Conservation (phyloP, 495 filamentous ascomycete genomes). For the Penicillium alfredii region DNA sequence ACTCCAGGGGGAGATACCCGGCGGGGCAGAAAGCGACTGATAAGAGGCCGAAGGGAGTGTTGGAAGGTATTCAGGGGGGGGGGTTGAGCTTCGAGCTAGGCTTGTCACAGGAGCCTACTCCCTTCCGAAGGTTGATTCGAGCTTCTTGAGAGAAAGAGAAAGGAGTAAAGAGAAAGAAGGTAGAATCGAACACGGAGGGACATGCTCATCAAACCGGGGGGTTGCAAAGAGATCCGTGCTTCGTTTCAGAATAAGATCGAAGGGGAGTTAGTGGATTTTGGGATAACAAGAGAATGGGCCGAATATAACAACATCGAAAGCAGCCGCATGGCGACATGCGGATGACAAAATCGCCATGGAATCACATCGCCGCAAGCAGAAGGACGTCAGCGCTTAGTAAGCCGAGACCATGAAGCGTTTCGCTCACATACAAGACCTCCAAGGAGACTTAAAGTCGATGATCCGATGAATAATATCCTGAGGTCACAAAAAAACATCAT, state of each 20-base stretch:
- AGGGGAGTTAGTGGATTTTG: conserved; percentile 5
- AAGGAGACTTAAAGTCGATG: too few species aligned
- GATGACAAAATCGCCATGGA: conserved; percentile 18
- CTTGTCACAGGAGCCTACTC: neutral
- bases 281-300: conserved; percentile 1
- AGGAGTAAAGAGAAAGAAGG: conserved; percentile 2
- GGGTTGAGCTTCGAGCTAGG: neutral
- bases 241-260: conserved; percentile 28
- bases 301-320: neutral
- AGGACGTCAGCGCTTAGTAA: conserved; percentile 22
- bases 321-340: neutral
- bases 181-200: conserved; percentile 8
- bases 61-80: neutral
- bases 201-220: conserved; percentile 14
- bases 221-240: conserved; percentile 36
- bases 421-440: too few species aligned
- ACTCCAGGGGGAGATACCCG: conserved; percentile 5
- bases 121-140: too few species aligned
- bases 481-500: too few species aligned
- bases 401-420: too few species aligned
- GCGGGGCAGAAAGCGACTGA: conserved; percentile 22
- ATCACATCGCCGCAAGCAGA: conserved; percentile 33
- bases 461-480: too few species aligned
- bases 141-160: neutral
- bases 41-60: conserved; percentile 17